Percentiles rank a stretch among this genome's conserved stretches.
Evolutionary conservation across 1,284 basidiomycete genomes (phyloP).

Genomic region (Entoloma clypeatum): DNA sequence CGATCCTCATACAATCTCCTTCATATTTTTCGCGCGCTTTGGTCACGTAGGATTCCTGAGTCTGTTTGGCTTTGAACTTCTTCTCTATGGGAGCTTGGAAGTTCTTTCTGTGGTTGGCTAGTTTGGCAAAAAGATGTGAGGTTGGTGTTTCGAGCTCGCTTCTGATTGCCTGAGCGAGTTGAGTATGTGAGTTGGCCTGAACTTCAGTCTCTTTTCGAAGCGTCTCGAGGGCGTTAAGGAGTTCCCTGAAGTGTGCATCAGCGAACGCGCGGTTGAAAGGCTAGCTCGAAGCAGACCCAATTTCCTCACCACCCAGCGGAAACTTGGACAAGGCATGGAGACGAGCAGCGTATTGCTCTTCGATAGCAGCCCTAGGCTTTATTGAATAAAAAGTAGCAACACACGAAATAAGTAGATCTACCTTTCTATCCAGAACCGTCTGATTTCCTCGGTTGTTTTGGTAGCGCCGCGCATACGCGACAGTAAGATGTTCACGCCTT

Average conservation of each 20-base stretch:
- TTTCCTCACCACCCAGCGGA: slow-evolving; percentile 82
- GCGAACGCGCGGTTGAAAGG: background rate
- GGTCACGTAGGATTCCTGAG: slow-evolving; percentile 77
- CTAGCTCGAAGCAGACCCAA: slow-evolving; percentile 55
- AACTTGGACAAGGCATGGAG: slow-evolving; percentile 80
- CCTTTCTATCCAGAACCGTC: slow-evolving; percentile 88
- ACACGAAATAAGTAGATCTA: slow-evolving; percentile 33
- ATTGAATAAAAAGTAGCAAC: slow-evolving; percentile 4
- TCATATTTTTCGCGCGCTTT: slow-evolving; percentile 95
- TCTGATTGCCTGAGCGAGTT: slow-evolving; percentile 71
- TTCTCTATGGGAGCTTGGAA: slow-evolving; percentile 79
- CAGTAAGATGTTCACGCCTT: slow-evolving; percentile 87
- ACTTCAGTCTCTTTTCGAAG: slow-evolving; percentile 81
- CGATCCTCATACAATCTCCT: slow-evolving; percentile 87
- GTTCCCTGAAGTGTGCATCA: slow-evolving; percentile 49
- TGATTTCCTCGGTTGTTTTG: slow-evolving; percentile 86
- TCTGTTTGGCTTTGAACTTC: slow-evolving; percentile 80
- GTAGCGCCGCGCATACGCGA: slow-evolving; percentile 80
- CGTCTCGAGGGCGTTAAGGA: slow-evolving; percentile 74
- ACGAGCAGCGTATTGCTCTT: slow-evolving; percentile 92
- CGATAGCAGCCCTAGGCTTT: slow-evolving; percentile 65
- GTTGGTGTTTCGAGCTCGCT: slow-evolving; percentile 72
- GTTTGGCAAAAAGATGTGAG: slow-evolving; percentile 60
- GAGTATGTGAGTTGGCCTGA: slow-evolving; percentile 67
- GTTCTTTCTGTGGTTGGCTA: slow-evolving; percentile 68